Evolutionary conservation across 2,329 filamentous ascomycete species (phyloP), one percentile per base, ranked within the genome.

Genomic region (Apiospora marii): DNA sequence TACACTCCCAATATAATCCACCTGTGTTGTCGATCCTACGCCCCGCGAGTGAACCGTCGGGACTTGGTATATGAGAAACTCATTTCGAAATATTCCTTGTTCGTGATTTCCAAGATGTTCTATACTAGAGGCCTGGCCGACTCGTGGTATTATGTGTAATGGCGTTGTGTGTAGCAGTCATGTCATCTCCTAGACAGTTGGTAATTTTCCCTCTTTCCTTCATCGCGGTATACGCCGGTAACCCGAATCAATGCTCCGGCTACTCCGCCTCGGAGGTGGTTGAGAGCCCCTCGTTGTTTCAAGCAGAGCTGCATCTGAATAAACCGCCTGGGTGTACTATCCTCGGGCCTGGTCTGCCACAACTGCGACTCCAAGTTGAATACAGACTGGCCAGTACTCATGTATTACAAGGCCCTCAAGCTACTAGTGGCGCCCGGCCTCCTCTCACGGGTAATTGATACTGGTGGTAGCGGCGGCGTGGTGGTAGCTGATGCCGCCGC

Each of bases 371-470:
- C 14, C 10, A 14, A 5, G n/a, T 10, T n/a, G 16, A 24, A 67
- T 14, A 73, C 53, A 78, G 68, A 16, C 19, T 2, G 51, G 51
- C 30, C 34, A 14, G 27, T 58, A 13, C n/a, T n/a, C n/a, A n/a
- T n/a, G n/a, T n/a, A n/a, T n/a, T n/a, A n/a, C n/a, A n/a, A n/a
- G 72, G 80, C 85, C 74, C 89, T 89, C 76, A 77, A 80, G 10
- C 72, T 90, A 41, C 72, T 89, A 30, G 82, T 89, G 30, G 87
- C 88, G 2, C 86, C 24, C 13, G 51, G 51, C 85, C 24, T 58
- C 13, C 24, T 7, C 37, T 41, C 37, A 14, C n/a, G 24, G 7
- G 51, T 13, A n/a, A 10, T 13, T 30, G 51, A 30, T 53, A 13
- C 24, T 27, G 24, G 13, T 24, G 51, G 6, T 51, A n/a, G 49